phyloP scores from a whole-genome alignment of 2,329 filamentous ascomycete genomes.

The Clonostachys rosea region DNA sequence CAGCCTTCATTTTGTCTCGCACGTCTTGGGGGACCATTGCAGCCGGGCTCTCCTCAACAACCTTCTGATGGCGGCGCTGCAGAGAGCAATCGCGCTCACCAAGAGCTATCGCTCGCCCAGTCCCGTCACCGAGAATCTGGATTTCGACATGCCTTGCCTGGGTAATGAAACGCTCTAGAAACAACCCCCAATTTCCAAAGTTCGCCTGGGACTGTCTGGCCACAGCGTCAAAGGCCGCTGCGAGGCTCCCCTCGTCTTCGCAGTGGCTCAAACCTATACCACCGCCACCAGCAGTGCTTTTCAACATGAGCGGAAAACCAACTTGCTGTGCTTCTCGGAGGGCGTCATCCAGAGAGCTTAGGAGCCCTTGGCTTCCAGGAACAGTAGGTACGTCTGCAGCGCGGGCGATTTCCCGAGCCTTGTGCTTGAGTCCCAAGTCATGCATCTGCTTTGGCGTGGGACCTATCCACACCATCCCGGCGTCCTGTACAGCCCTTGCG shows the following conservation, averaged over 20 bases:
- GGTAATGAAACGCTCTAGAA: conserved; percentile 36
- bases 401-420: conserved; percentile 23
- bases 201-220: conserved; percentile 30
- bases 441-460: conserved; percentile 42
- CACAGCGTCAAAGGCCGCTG: conserved; percentile 25
- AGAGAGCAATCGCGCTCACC: conserved; percentile 46
- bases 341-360: conserved; percentile 18
- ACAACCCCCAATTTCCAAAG: conserved; percentile 32
- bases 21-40: conserved; percentile 19
- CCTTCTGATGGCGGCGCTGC: conserved; percentile 45
- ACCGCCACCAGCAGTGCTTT: conserved; percentile 41
- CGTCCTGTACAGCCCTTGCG: conserved; percentile 42
- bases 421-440: conserved; percentile 29
- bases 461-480: conserved; percentile 55
- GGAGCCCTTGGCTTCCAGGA: conserved; percentile 20
- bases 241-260: conserved; percentile 18
- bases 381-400: conserved; percentile 22
- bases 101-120: conserved; percentile 28
- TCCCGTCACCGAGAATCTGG: conserved; percentile 41
- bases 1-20: conserved; percentile 23
- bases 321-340: conserved; percentile 16
- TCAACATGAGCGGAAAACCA: conserved; percentile 37
- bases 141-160: conserved; percentile 41
- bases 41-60: conserved; percentile 41
- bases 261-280: conserved; percentile 36